Evolutionary conservation across 495 filamentous ascomycete species (phyloP).

Genomic region (Lasiosphaeria miniovina): DNA sequence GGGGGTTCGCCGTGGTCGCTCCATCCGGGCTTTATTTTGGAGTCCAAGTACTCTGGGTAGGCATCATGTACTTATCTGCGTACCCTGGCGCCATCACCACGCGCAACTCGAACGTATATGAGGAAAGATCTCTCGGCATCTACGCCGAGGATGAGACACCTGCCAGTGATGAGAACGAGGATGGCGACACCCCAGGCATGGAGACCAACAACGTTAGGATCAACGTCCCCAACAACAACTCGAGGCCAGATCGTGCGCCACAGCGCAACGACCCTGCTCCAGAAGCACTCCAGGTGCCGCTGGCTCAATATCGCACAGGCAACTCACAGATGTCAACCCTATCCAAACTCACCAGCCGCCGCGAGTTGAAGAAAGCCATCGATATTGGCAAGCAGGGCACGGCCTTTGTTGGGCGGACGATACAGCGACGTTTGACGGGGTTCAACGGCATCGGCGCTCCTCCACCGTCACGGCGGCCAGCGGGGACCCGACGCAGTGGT

Average conservation of each 20-base stretch:
- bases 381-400: not conserved
- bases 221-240: no score
- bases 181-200: no score
- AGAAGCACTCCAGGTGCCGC: not conserved
- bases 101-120: conserved; percentile 61
- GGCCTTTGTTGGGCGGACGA: not conserved
- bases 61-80: conserved; percentile 90
- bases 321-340: not conserved
- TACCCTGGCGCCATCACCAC: conserved; percentile 74
- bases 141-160: conserved; percentile 50
- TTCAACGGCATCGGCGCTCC: not conserved
- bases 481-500: not conserved
- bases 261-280: no score
- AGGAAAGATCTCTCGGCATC: conserved; percentile 67
- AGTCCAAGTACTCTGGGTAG: conserved; percentile 73
- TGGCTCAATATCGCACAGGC: not conserved
- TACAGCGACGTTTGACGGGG: not conserved
- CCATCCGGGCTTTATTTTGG: conserved; percentile 69
- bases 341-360: not conserved
- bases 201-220: no score
- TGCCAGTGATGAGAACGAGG: conserved; percentile 18
- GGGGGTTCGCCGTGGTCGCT: conserved; percentile 77
- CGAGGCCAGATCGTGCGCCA: no score
- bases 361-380: not conserved
- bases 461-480: not conserved